Evolutionary conservation across 1,284 basidiomycete species (phyloP).

Genomic region (Fomitiporia mediterranea): DNA sequence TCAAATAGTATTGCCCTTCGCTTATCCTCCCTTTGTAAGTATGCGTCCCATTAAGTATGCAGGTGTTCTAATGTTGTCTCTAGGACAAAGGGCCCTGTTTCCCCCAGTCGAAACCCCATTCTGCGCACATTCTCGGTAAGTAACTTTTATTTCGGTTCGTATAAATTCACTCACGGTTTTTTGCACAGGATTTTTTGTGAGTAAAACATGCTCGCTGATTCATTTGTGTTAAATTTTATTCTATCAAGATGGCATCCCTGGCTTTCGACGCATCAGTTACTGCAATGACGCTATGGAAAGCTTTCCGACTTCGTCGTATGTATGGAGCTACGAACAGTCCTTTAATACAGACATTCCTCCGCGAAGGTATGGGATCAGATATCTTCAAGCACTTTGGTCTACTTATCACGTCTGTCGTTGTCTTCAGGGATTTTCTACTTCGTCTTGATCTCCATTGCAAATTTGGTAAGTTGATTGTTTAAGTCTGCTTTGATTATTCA

Average conservation of each 20-base stretch:
- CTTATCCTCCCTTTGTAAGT: constrained; percentile 54
- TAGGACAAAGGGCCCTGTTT: constrained; percentile 63
- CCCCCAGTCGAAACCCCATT: constrained; percentile 71
- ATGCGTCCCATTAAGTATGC: too few species aligned
- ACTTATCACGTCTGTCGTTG: neutral
- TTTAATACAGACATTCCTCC: constrained; percentile 75
- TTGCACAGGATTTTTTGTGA: constrained; percentile 63
- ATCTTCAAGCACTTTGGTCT: neutral
- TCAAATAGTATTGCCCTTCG: constrained; percentile 61
- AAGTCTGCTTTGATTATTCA: neutral
- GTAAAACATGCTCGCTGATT: constrained; percentile 26
- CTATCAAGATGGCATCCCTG: constrained; percentile 64
- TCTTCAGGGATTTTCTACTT: constrained; percentile 71
- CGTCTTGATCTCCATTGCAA: constrained; percentile 73
- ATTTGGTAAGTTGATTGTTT: constrained; percentile 40
- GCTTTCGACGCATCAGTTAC: constrained; percentile 75
- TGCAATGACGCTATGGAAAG: constrained; percentile 70
- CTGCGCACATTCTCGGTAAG: constrained; percentile 69
- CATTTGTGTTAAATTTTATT: constrained; percentile 19
- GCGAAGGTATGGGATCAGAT: constrained; percentile 56
- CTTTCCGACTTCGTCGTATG: constrained; percentile 63
- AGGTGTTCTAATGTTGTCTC: neutral
- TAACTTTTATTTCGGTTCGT: constrained; percentile 14
- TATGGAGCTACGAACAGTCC: constrained; percentile 71
- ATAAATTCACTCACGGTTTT: neutral